A percentile compares a stretch with the other conserved stretches of the same genome.
phyloP scores from a whole-genome alignment of 805 yeast species.

The Metschnikowia koreensis region DNA sequence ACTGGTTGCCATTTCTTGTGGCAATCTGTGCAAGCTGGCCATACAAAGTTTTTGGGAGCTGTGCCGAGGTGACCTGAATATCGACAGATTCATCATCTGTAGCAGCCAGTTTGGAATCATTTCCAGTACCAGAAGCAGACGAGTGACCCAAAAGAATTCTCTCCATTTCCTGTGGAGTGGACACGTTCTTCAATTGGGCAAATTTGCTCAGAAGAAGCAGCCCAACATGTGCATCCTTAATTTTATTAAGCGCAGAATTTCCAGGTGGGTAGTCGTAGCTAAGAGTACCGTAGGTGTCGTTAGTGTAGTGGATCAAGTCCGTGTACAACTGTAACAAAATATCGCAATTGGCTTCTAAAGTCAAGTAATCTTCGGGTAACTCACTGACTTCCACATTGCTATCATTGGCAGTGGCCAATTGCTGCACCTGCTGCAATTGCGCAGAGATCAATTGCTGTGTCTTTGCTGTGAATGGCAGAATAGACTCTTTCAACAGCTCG shows the following conservation, averaged over 20 bases:
- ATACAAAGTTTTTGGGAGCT: conserved; percentile 67
- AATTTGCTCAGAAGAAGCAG: conserved; percentile 55
- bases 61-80: conserved; percentile 32
- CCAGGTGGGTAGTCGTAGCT: conserved; percentile 82
- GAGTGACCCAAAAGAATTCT: conserved; percentile 45
- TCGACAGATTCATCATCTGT: conserved; percentile 20
- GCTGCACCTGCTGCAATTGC: conserved; percentile 54
- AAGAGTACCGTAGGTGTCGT: conserved; percentile 65
- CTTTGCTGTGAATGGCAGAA: conserved; percentile 57
- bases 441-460: conserved; percentile 60
- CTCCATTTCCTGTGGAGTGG: conserved; percentile 66
- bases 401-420: conserved; percentile 30
- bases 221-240: conserved; percentile 66
- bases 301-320: conserved; percentile 41
- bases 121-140: neutral
- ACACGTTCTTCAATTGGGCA: conserved; percentile 59
- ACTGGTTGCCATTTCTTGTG: conserved; percentile 43
- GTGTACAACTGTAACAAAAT: conserved; percentile 59
- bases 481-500: conserved; percentile 42
- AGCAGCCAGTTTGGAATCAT: neutral
- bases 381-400: conserved; percentile 62
- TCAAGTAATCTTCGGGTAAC: conserved; percentile 69
- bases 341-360: conserved; percentile 67
- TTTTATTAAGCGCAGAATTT: conserved; percentile 44
- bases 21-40: conserved; percentile 66